Evolutionary conservation across 495 filamentous ascomycete species (phyloP).

Genomic region (Aspergillus incahuasiensis): DNA sequence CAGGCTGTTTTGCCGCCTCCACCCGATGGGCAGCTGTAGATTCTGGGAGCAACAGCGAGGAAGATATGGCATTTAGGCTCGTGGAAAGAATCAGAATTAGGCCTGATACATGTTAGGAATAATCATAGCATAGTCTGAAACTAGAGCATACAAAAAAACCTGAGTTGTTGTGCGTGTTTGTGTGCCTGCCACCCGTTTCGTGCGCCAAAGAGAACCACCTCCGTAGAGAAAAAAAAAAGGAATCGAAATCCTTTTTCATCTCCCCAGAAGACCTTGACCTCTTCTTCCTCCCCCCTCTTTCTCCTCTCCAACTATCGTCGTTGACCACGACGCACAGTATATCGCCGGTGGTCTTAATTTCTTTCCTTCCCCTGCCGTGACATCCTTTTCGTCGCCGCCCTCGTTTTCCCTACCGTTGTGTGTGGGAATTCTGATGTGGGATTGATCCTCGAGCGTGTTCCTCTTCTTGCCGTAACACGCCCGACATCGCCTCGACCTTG

Average conservation of each 20-base stretch:
- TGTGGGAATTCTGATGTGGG: slow-evolving; percentile 27
- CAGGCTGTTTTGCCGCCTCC: slow-evolving; percentile 15
- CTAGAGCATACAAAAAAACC: no score
- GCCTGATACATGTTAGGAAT: not conserved
- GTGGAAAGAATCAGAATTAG: not conserved
- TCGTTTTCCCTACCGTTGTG: slow-evolving; percentile 15
- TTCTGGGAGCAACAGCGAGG: not conserved
- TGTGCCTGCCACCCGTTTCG: not conserved
- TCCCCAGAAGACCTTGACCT: slow-evolving; percentile 10
- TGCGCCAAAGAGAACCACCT: slow-evolving; percentile 16
- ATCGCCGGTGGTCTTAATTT: slow-evolving; percentile 19
- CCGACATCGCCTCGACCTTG: slow-evolving; percentile 11
- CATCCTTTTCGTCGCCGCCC: slow-evolving; percentile 8
- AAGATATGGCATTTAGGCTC: not conserved
- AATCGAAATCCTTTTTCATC: slow-evolving; percentile 18
- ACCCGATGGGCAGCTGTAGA: slow-evolving; percentile 6
- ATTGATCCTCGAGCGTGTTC: slow-evolving; percentile 17
- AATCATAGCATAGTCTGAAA: no score
- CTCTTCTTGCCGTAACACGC: slow-evolving; percentile 17
- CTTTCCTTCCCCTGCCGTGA: slow-evolving; percentile 4
- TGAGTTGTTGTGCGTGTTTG: no score
- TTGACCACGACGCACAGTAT: slow-evolving; percentile 21
- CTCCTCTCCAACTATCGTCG: slow-evolving; percentile 21
- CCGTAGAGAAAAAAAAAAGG: slow-evolving; percentile 18
- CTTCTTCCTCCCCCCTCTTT: slow-evolving; percentile 11